A percentile compares a stretch with the other conserved stretches of the same genome.
phyloP scores from a whole-genome alignment of 768 basidiomycete species.

The Russula dissimulans region DNA sequence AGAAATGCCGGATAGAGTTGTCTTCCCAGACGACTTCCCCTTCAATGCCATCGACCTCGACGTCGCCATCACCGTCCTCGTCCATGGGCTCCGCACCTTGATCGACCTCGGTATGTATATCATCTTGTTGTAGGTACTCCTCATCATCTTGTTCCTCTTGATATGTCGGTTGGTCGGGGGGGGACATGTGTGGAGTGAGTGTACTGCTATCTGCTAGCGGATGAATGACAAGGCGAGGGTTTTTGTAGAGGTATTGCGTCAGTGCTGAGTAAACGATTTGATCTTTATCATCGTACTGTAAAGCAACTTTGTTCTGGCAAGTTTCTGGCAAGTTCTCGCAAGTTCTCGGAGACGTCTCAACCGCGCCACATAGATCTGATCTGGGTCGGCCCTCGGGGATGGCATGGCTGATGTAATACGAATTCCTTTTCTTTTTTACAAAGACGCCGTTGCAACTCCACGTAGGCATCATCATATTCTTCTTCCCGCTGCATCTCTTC shows the following conservation, averaged over 20 bases:
- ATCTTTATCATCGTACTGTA: too few relatives aligned
- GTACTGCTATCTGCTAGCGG: not conserved
- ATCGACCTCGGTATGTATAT: constrained; percentile 58
- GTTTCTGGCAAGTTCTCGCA: too few relatives aligned
- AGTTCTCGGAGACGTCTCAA: too few relatives aligned
- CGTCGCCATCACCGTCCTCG: constrained; percentile 37
- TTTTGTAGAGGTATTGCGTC: constrained; percentile 1
- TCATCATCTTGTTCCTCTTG: not conserved
- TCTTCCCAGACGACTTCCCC: constrained; percentile 34
- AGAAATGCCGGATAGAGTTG: constrained; percentile 63
- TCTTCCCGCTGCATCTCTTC: not conserved
- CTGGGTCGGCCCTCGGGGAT: too few relatives aligned
- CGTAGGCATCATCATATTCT: not conserved
- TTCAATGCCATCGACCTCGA: constrained; percentile 20
- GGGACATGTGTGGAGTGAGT: not conserved
- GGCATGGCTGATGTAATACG: constrained; percentile 1
- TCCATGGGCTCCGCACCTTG: constrained; percentile 68
- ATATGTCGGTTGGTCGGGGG: not conserved
- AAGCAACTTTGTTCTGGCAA: too few relatives aligned
- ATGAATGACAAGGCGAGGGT: not conserved
- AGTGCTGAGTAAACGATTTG: constrained; percentile 7
- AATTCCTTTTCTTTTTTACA: not conserved
- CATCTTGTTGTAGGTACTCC: constrained; percentile 51
- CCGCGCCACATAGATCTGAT: too few relatives aligned
- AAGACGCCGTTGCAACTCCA: not conserved